These are phyloP conservation scores for Endothia cerciana DNA, from an alignment of 2,329 filamentous ascomycete genomes.

Conservation along the genomic window DNA sequence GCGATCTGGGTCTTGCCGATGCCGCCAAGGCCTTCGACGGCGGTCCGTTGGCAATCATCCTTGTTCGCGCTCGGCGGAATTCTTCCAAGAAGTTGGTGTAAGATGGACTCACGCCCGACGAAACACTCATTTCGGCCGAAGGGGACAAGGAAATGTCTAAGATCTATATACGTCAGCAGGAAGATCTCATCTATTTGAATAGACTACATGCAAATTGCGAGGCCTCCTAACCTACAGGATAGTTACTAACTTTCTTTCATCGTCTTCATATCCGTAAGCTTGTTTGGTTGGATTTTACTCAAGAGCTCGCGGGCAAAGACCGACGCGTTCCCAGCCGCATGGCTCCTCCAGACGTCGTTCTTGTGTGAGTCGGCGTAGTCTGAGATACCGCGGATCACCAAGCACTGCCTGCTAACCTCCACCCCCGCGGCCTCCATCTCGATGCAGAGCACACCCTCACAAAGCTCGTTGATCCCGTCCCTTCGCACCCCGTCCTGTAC, in stretches of 20 bases:
- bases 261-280: not conserved
- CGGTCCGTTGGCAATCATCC: not conserved
- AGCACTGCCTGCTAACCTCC: slow-evolving; percentile 37
- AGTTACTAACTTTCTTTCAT: not conserved
- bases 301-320: slow-evolving; percentile 35
- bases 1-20: slow-evolving; percentile 44
- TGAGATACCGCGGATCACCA: slow-evolving; percentile 46
- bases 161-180: too few species aligned
- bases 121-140: slow-evolving; percentile 36
- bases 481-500: slow-evolving; percentile 41
- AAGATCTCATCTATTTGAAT: not conserved
- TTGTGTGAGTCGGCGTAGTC: slow-evolving; percentile 48
- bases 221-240: not conserved
- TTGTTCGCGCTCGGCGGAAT: not conserved
- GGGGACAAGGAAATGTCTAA: slow-evolving; percentile 31
- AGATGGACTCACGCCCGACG: slow-evolving; percentile 32
- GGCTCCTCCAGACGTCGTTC: slow-evolving; percentile 42
- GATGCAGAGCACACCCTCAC: slow-evolving; percentile 32
- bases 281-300: not conserved
- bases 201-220: not conserved
- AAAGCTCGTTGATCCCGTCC: slow-evolving; percentile 35
- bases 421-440: slow-evolving; percentile 40
- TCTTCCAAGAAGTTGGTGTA: slow-evolving; percentile 26
- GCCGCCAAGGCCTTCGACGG: not conserved
- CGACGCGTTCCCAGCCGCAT: slow-evolving; percentile 40